phyloP scores from a whole-genome alignment of 2,329 filamentous ascomycete species.

The Keithomyces neogunnii region DNA sequence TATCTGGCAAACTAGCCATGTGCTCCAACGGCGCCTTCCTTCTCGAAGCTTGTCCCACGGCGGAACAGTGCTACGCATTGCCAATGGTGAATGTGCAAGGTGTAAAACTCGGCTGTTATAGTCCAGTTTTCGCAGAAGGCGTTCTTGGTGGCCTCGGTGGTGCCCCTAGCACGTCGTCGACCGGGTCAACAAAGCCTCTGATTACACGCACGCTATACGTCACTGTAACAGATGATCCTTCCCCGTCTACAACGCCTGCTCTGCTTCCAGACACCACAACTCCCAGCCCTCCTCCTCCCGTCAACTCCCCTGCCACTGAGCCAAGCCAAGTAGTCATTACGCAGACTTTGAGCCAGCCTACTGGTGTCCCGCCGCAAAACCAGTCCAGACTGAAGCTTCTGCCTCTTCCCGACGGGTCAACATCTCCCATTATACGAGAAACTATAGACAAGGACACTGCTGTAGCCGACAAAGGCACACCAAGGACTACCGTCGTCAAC shows the following conservation, averaged over 20 bases:
- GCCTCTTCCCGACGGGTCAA: conserved; percentile 15
- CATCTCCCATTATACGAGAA: background rate
- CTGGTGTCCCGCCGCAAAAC: conserved; percentile 5
- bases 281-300: background rate
- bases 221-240: background rate
- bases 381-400: conserved; percentile 18
- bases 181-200: background rate
- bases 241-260: background rate
- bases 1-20: conserved; percentile 37
- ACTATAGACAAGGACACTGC: conserved; percentile 4
- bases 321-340: conserved; percentile 14
- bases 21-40: conserved; percentile 37
- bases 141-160: conserved; percentile 28
- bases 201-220: conserved; percentile 1
- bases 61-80: conserved; percentile 41
- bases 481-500: conserved; percentile 15
- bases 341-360: conserved; percentile 18
- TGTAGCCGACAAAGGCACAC: conserved; percentile 5
- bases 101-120: conserved; percentile 40
- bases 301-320: background rate
- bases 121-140: conserved; percentile 28
- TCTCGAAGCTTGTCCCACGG: conserved; percentile 27
- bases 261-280: background rate
- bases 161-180: conserved; percentile 4
- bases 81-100: conserved; percentile 41